Evolutionary conservation across 805 yeast genomes (phyloP), one percentile per base, ranked within the genome.

Genomic region (Saccharomycopsis capsularis): DNA sequence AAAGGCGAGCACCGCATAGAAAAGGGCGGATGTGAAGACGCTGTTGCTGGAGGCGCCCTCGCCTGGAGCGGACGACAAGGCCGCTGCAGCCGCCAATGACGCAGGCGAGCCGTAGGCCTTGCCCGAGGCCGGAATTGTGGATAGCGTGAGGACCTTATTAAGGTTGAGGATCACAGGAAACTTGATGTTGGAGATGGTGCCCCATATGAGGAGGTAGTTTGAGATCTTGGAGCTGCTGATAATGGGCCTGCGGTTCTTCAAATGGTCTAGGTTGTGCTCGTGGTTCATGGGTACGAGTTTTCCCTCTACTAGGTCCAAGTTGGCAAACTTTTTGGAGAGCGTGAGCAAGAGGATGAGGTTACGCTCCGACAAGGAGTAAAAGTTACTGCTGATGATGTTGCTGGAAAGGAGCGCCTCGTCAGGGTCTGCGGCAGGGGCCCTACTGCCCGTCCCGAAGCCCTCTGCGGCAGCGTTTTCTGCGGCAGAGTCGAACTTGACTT

Each of bases 1-100:
- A 39, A 74, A 57, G 9, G 79, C 67, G 3, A 76, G 53, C 1
- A 76, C 60, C 4, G 75, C 62, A 55, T 74, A 73, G 4, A 74
- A 61, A 21, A 73, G 57, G 23, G 68, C 70, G 51, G 73, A 70
- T 45, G 67, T 58, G 34, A 32, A 50, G 5, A 53, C 53, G 2
- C 48, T 42, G 32, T 40, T 46, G 23, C 24, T 43, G 15, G 30
- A 25, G 1, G 45, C 29, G 19, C 38, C 19, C 6, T 4, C 16
- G 34, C 15, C 21, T 2, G 27, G 16, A 18, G 35, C 13, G 7
- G 37, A 27, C 23, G 27, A 29, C 9, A 23, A 21, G 13, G 23
- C 23, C 6, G 19, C 24, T 11, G n/a, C 34, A 29, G 42, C 23
- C 2, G 40, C 25, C 3, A 40, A 42, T 29, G 46, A 32, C 22